Base-by-base conservation (phyloP, 2,329 filamentous ascomycete genomes). In the Neonectria ditissima region DNA sequence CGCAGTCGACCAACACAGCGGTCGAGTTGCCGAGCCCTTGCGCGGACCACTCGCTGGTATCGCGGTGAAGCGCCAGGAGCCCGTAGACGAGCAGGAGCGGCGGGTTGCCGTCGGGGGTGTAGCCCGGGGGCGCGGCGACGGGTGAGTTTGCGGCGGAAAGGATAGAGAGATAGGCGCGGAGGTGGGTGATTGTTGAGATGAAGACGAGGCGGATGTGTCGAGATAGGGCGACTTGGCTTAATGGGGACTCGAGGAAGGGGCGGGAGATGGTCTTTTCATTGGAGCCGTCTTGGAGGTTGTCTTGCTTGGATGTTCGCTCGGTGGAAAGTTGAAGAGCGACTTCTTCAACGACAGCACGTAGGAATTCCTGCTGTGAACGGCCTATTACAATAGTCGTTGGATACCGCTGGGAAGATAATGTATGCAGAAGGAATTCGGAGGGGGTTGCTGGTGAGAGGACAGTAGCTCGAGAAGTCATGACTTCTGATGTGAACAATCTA, bases 331-430 rank as follows among this genome's bases (percentile, higher is more conserved):
- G 75, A 1, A 74, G 56, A 6, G 66, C 41, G 50, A 88, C 74
- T 28, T 89, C 83, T 13, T 82, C 73, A 39, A 82, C 72, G 20
- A 95, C 80, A 20, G 88, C 81, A 2, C 83, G 75, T 11, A 94
- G 76, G 72, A 97, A 97, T 2, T 84, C 82, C 0, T 85, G 79
- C 62, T 86, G 87, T 0, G 87, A 82, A 16, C 86, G 88, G 77
- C 93, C 94, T 65, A 97, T 80, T 63, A 97, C 77, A 48, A 97
- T 77, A 0, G 88, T 91, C 1, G 89, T 91, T 2, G 87, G 87
- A 58, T 86, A 77, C 4, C 76, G 69, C 62, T 89, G 84, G 41
- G 83, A 77, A 5, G 84, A 77, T 56, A 95, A 78, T 55, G 95
- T 78, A 74, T 89, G 85, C 55, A 85, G 81, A 51, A 97, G 82